Evolutionary conservation across 805 yeast genomes (phyloP), one percentile per base, ranked within the genome.

Genomic region (Tetrapisispora fleetii): DNA sequence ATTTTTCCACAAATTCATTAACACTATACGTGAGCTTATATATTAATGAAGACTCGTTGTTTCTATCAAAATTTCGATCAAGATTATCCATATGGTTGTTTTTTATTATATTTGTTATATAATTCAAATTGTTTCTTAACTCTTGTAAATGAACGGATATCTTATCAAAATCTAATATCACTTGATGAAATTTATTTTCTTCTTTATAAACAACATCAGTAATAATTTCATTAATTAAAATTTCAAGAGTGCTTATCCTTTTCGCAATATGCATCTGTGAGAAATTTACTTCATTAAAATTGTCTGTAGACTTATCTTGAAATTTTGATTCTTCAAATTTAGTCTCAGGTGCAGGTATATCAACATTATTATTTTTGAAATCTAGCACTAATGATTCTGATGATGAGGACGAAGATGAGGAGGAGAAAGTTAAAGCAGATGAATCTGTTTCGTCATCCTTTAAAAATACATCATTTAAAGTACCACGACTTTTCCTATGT

Each of bases 181-280:
- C 57, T 48, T 58, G 66, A 54, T 52, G 60, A 52, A 54, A 59
- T 22, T 51, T 59, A 44, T 32, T 55, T 52, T 60, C 71, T 49
- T 59, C 58, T 39, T 56, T 57, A 43, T 58, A 40, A 47, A 66
- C 44, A 17, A 52, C 49, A 24, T 58, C 58, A 18, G 49, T 52
- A 16, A 62, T 47, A 33, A 51, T 54, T 16, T 49, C 50, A 47
- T 58, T 59, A 43, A 65, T 47, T 5, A 50, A 36, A 5, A 43
- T 45, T 35, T 67, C 69, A 35, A 59, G 54, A 38, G 55, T 59
- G 7, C 53, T 48, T 38, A 62, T 45, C 40, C 41, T 40, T 39
- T 38, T 39, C 2, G 54, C 55, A 16, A 64, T 53, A 52, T 60
- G 63, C 28, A 48, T 53, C 45, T 58, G 52, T 32, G 52, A 57